Percentiles rank a stretch among this genome's conserved stretches.
Conservation (phyloP, 805 yeast species). For the Yarrowia sp. region DNA sequence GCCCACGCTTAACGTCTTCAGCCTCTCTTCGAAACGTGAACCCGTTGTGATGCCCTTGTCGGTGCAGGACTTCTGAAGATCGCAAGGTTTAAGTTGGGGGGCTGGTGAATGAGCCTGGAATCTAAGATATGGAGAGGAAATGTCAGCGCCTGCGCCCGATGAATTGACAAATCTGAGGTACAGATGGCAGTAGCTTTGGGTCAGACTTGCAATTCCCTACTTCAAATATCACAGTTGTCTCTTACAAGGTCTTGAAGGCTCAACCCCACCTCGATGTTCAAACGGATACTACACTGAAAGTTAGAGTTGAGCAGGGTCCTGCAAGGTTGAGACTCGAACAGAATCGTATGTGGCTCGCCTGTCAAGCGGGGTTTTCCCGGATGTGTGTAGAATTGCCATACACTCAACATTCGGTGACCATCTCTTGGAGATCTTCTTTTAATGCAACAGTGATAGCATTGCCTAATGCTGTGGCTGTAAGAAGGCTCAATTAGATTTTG, state of each 20-base stretch:
- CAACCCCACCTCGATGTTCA: background rate
- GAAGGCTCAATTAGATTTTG: background rate
- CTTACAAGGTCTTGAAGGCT: no score
- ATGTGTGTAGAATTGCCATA: background rate
- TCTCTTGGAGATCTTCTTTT: no score
- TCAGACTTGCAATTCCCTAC: no score
- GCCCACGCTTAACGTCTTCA: no score
- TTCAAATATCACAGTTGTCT: no score
- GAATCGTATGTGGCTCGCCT: background rate
- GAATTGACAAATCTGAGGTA: no score
- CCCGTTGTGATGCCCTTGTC: background rate
- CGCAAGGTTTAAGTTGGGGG: background rate
- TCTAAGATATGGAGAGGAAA: no score
- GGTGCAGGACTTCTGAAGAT: background rate
- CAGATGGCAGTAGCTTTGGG: no score
- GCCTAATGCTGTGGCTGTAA: background rate
- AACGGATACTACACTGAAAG: background rate
- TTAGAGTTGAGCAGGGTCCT: constrained; percentile 5
- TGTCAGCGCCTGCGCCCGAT: no score
- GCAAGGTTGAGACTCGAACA: background rate
- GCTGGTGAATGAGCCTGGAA: background rate
- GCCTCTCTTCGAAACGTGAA: background rate
- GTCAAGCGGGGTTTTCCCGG: background rate
- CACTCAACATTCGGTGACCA: background rate
- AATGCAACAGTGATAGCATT: no score